Conservation (phyloP, 2,329 filamentous ascomycete species). For the Colletotrichum agaves region DNA sequence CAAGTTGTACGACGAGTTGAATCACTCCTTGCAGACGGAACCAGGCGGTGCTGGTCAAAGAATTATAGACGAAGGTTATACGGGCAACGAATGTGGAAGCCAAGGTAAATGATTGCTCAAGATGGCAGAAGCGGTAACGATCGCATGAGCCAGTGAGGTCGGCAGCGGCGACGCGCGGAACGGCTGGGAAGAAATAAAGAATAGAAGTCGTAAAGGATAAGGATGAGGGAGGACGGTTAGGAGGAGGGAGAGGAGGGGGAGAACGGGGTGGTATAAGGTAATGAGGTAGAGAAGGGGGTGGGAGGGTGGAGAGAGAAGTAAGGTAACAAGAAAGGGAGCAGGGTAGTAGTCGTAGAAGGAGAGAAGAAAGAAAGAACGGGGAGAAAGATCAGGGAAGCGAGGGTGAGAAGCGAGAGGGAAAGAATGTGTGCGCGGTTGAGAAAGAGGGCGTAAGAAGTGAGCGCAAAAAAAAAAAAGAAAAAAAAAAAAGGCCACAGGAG, state of each 20-base stretch:
- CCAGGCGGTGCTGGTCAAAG: constrained; percentile 32
- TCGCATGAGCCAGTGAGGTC: constrained; percentile 34
- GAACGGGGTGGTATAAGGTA: constrained; percentile 42
- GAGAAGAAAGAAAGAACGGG: constrained; percentile 46
- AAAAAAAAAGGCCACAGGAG: constrained; percentile 25
- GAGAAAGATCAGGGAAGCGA: constrained; percentile 45
- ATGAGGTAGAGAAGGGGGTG: constrained; percentile 39
- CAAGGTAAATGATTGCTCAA: constrained; percentile 36
- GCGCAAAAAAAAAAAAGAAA: constrained; percentile 3
- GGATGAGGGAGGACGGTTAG: constrained; percentile 33
- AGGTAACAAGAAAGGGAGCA: constrained; percentile 46
- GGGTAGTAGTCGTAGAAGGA: constrained; percentile 38
- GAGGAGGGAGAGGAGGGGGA: constrained; percentile 43
- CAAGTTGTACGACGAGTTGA: constrained; percentile 7
- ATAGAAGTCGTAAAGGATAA: constrained; percentile 45
- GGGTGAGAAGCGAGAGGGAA: constrained; percentile 43
- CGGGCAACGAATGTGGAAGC: constrained; percentile 39
- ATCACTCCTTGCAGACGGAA: constrained; percentile 35
- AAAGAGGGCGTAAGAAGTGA: constrained; percentile 20
- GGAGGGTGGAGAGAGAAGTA: constrained; percentile 38
- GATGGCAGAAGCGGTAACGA: constrained; percentile 33
- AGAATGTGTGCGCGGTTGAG: constrained; percentile 16
- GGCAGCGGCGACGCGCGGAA: constrained; percentile 30
- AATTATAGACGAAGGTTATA: constrained; percentile 39
- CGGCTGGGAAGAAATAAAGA: constrained; percentile 42